These are phyloP conservation scores for Thecaphora frezii DNA, from an alignment of 1,284 basidiomycete species.

Conservation along the genomic window DNA sequence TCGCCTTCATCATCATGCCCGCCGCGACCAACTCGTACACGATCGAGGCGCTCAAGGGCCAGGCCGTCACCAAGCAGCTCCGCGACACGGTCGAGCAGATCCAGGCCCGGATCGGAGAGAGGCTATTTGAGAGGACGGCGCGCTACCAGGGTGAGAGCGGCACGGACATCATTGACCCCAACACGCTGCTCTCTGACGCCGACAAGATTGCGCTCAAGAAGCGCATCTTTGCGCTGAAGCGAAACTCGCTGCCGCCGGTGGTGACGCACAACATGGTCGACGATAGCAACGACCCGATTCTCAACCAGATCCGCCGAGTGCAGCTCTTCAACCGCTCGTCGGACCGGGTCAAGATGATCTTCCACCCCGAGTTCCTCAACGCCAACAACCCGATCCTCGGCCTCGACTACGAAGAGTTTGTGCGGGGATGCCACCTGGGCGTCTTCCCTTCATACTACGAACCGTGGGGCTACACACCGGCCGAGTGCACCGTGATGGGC, in stretches of 20 bases:
- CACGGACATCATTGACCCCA: slow-evolving; percentile 46
- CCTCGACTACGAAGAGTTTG: slow-evolving; percentile 98
- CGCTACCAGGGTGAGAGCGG: slow-evolving; percentile 72
- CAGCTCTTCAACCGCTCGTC: slow-evolving; percentile 81
- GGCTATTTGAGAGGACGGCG: slow-evolving; percentile 90
- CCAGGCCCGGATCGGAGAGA: slow-evolving; percentile 84
- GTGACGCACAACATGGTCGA: slow-evolving; percentile 98
- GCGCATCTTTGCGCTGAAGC: slow-evolving; percentile 91
- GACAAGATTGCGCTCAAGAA: slow-evolving; percentile 95
- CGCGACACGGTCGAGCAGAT: slow-evolving; percentile 89
- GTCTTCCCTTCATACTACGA: slow-evolving; percentile 95
- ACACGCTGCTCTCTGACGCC: slow-evolving; percentile 77
- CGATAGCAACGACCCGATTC: slow-evolving; percentile 84
- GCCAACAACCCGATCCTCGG: slow-evolving; percentile 95
- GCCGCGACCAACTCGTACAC: slow-evolving; percentile 94
- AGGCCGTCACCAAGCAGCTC: slow-evolving; percentile 94
- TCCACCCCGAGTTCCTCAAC: slow-evolving; percentile 98
- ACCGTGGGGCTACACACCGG: slow-evolving; percentile 79
- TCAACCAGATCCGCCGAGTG: slow-evolving; percentile 90
- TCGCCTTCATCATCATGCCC: slow-evolving; percentile 99
- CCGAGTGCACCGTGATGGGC: slow-evolving; percentile 78
- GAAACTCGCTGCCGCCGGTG: slow-evolving; percentile 86
- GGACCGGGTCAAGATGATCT: slow-evolving; percentile 92
- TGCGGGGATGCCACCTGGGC: slow-evolving; percentile 92
- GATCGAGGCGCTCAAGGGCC: slow-evolving; percentile 94